Evolutionary conservation across 1,284 basidiomycete genomes (phyloP).

Genomic region (Papiliotrema terrestris): DNA sequence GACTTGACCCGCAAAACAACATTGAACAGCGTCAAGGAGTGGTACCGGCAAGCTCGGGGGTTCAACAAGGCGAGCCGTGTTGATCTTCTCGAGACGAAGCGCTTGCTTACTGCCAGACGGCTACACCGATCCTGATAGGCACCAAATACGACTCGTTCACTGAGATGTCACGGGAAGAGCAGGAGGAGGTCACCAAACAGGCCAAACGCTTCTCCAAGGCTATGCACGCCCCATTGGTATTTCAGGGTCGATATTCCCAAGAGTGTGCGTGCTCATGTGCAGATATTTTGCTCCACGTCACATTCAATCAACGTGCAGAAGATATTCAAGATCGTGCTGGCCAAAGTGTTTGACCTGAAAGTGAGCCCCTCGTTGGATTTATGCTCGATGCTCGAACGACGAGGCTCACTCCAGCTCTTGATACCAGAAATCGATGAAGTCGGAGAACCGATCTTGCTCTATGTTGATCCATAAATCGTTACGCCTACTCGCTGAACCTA

Average conservation of each 20-base stretch:
- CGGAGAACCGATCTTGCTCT: conserved; percentile 86
- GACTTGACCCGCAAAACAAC: conserved; percentile 95
- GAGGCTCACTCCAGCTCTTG: conserved; percentile 68
- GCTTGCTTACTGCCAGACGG: conserved; percentile 60
- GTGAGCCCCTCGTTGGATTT: conserved; percentile 17
- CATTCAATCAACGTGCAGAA: conserved; percentile 99
- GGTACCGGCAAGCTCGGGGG: conserved; percentile 96
- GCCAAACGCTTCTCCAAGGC: conserved; percentile 94
- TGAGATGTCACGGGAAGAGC: conserved; percentile 92
- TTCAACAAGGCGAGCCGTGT: conserved; percentile 81
- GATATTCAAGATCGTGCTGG: conserved; percentile 74
- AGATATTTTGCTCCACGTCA: conserved; percentile 94
- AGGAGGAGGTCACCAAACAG: conserved; percentile 98
- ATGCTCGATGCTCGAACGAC: too few species aligned
- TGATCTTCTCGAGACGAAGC: neutral
- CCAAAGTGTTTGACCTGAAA: conserved; percentile 51
- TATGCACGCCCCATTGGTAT: conserved; percentile 86
- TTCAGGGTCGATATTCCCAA: neutral
- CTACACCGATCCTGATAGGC: conserved; percentile 92
- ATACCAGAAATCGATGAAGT: conserved; percentile 94
- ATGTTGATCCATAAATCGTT: conserved; percentile 62
- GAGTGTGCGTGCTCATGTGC: conserved; percentile 5
- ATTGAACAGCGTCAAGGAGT: conserved; percentile 96
- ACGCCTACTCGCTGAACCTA: neutral
- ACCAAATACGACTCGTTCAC: conserved; percentile 98